Conservation (phyloP, 192 early-diverging fungal genomes). For the Dispira simplex region DNA sequence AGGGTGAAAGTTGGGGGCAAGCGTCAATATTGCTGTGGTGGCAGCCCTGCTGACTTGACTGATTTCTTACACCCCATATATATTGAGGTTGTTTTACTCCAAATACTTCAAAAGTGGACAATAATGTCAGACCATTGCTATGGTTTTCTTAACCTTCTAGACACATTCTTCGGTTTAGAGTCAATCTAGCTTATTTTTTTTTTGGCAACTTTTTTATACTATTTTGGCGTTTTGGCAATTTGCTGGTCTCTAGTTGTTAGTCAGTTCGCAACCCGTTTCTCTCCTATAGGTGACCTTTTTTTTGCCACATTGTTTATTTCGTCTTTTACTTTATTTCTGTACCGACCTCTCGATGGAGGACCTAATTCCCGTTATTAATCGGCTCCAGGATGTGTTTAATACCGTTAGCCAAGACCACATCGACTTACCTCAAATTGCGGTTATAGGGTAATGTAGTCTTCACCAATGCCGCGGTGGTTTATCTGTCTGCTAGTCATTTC, state of each 20-base stretch:
- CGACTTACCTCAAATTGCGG: slow-evolving; percentile 75
- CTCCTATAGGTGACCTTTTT: too few species aligned
- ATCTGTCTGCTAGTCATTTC: too few species aligned
- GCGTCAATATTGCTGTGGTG: too few species aligned
- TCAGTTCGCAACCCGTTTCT: too few species aligned
- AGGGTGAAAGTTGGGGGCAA: too few species aligned
- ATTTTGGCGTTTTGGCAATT: slow-evolving; percentile 11
- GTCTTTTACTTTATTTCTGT: neutral
- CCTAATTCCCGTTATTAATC: slow-evolving; percentile 68
- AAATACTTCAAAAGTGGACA: too few species aligned
- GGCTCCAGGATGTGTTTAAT: slow-evolving; percentile 66
- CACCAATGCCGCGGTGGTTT: neutral
- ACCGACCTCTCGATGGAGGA: slow-evolving; percentile 46
- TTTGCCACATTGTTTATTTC: slow-evolving; percentile 10
- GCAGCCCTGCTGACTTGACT: too few species aligned
- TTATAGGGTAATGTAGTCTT: slow-evolving; percentile 43
- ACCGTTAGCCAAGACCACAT: slow-evolving; percentile 57
- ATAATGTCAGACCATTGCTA: too few species aligned
- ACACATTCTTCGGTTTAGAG: too few species aligned
- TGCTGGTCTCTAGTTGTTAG: slow-evolving; percentile 14
- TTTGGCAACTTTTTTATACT: neutral
- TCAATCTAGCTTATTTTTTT: neutral
- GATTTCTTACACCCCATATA: too few species aligned
- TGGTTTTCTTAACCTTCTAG: too few species aligned
- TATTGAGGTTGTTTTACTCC: too few species aligned